These are phyloP conservation scores for Arabidopsis lyrata DNA, from an alignment of 441 rosid genomes.

Conservation along the genomic window DNA sequence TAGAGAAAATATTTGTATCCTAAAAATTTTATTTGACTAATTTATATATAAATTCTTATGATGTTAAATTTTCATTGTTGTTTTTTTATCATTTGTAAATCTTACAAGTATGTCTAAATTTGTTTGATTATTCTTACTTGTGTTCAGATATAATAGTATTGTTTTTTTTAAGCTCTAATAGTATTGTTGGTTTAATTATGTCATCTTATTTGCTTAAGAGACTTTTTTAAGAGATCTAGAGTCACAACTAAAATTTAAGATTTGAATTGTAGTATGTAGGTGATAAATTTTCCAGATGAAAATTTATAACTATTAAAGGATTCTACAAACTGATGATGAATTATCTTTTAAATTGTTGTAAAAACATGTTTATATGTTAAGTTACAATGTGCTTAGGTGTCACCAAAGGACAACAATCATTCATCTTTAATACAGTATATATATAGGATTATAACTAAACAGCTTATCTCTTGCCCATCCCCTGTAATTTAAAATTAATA, in stretches of 20 bases:
- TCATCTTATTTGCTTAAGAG: neutral
- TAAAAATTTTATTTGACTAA: neutral
- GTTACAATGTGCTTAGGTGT: neutral
- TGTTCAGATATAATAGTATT: too few relatives aligned
- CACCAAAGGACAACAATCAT: neutral
- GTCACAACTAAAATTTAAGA: too few relatives aligned
- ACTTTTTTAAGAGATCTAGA: neutral
- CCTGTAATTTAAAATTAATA: neutral
- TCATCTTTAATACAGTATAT: neutral
- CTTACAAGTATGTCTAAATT: neutral
- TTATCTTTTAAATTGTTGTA: too few relatives aligned
- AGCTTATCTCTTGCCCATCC: conserved; percentile 30
- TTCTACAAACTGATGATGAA: too few relatives aligned
- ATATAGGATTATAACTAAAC: neutral
- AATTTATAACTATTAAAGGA: too few relatives aligned
- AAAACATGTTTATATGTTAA: neutral
- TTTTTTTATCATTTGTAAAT: neutral
- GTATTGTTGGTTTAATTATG: neutral
- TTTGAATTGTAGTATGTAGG: too few relatives aligned
- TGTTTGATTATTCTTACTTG: too few relatives aligned
- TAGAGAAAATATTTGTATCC: too few relatives aligned
- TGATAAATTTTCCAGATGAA: too few relatives aligned
- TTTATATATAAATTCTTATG: neutral
- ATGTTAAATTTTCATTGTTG: neutral
- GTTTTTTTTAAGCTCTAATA: too few relatives aligned